phyloP scores from a whole-genome alignment of 768 basidiomycete genomes.

The Tricholoma terreum region DNA sequence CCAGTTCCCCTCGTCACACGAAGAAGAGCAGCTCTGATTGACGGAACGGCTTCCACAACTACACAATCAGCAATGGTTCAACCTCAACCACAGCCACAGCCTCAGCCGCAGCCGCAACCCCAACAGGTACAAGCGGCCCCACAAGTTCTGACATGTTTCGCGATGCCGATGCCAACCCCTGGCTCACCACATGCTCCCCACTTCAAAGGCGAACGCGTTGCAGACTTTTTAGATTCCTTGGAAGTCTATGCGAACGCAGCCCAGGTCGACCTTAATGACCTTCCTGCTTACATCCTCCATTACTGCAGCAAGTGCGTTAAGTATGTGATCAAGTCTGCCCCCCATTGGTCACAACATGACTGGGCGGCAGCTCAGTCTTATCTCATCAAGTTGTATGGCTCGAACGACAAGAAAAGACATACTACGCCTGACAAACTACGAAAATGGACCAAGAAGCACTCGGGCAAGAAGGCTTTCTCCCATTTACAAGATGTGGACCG shows the following conservation, averaged over 20 bases:
- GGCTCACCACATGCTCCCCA: neutral
- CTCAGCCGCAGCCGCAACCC: too few relatives aligned
- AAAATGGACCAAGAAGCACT: constrained; percentile 1
- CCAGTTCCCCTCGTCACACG: too few relatives aligned
- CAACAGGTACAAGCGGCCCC: too few relatives aligned
- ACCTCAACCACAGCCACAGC: too few relatives aligned
- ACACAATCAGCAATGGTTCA: too few relatives aligned
- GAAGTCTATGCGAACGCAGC: constrained; percentile 3
- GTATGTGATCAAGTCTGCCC: neutral
- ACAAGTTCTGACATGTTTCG: too few relatives aligned
- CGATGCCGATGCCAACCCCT: too few relatives aligned
- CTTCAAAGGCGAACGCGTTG: constrained; percentile 2
- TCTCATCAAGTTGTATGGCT: constrained; percentile 2
- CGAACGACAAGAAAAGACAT: neutral
- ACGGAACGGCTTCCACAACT: too few relatives aligned
- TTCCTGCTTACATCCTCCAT: constrained; percentile 1
- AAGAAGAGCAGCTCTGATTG: too few relatives aligned
- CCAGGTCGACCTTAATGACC: too few relatives aligned
- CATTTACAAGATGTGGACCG: constrained; percentile 2
- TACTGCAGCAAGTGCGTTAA: constrained; percentile 4
- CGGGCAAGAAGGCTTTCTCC: neutral
- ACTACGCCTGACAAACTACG: neutral
- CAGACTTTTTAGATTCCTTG: constrained; percentile 1
- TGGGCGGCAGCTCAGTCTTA: neutral
- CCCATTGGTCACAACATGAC: neutral